Percentiles rank a stretch among this genome's conserved stretches.
phyloP scores from a whole-genome alignment of 2,329 filamentous ascomycete species.

The Colletotrichum cuscutae region DNA sequence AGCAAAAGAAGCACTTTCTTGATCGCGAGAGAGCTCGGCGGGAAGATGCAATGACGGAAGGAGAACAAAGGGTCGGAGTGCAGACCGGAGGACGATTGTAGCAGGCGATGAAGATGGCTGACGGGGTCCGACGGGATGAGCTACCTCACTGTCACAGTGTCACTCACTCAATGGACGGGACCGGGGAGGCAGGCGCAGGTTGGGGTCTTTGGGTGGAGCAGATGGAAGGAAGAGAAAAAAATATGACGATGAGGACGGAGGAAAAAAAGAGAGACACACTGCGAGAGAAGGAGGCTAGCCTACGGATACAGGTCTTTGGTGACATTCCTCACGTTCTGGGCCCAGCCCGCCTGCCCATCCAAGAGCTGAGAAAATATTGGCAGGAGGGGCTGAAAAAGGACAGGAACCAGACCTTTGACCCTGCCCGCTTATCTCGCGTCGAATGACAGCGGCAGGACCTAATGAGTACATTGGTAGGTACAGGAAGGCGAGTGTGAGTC shows the following conservation, averaged over 20 bases:
- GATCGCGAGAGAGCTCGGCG: neutral
- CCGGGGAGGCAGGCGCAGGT: neutral
- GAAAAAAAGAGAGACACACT: neutral
- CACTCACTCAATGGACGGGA: neutral
- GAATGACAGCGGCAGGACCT: neutral
- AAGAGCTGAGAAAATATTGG: neutral
- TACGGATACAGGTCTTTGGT: neutral
- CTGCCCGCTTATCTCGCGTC: conserved; percentile 2
- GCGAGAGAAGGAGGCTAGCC: neutral
- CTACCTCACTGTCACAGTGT: neutral
- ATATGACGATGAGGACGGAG: neutral
- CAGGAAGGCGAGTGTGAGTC: neutral
- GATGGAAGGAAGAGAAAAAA: neutral
- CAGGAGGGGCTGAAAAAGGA: neutral
- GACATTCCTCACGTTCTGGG: neutral
- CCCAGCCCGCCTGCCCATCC: neutral
- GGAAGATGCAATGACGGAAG: neutral
- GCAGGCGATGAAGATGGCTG: neutral
- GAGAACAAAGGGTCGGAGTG: neutral
- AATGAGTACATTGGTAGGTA: too few relatives aligned
- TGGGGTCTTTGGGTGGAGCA: neutral
- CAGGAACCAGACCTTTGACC: neutral
- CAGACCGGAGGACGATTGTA: neutral
- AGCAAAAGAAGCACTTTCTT: neutral
- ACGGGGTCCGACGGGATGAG: neutral